Conservation (phyloP, 345 rosid species). For the Trapa incisa region DNA sequence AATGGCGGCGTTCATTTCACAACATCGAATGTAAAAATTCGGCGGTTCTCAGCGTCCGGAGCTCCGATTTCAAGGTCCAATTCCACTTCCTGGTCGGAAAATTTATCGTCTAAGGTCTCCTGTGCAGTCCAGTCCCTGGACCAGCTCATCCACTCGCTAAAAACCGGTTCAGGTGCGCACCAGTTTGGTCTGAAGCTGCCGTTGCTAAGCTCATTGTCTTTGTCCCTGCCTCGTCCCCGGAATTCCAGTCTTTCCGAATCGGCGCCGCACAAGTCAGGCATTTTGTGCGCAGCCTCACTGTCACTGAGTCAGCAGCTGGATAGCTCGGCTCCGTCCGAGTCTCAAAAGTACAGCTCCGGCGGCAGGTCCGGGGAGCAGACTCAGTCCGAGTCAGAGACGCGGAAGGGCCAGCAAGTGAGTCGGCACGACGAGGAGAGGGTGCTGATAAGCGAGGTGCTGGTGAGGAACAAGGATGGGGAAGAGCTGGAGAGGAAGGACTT, state of each 20-base stretch:
- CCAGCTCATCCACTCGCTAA: slow-evolving; percentile 23
- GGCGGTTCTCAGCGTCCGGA: slow-evolving; percentile 8
- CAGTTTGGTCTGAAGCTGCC: slow-evolving; percentile 7
- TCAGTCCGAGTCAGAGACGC: slow-evolving; percentile 26
- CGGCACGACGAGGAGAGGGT: slow-evolving; percentile 75
- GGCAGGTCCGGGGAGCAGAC: slow-evolving; percentile 10
- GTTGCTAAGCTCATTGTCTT: slow-evolving; percentile 8
- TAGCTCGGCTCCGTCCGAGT: slow-evolving; percentile 9
- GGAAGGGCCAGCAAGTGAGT: slow-evolving; percentile 37
- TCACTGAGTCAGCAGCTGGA: slow-evolving; percentile 23
- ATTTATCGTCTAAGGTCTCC: slow-evolving; percentile 16
- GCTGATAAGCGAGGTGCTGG: slow-evolving; percentile 76
- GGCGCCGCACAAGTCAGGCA: slow-evolving; percentile 16
- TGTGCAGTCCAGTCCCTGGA: slow-evolving; percentile 17
- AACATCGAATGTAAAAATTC: slow-evolving; percentile 22
- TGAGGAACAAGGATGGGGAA: slow-evolving; percentile 88
- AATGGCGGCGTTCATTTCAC: slow-evolving; percentile 30
- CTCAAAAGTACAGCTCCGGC: not conserved
- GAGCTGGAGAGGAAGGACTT: slow-evolving; percentile 87
- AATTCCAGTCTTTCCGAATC: not conserved
- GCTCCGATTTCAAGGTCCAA: slow-evolving; percentile 2
- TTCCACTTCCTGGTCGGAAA: slow-evolving; percentile 8
- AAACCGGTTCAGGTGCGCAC: slow-evolving; percentile 13
- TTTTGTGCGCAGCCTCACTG: slow-evolving; percentile 35
- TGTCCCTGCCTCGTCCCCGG: slow-evolving; percentile 7